phyloP scores from a whole-genome alignment of 371 early-diverging fungal genomes.

The Vairimorpha necatrix region DNA sequence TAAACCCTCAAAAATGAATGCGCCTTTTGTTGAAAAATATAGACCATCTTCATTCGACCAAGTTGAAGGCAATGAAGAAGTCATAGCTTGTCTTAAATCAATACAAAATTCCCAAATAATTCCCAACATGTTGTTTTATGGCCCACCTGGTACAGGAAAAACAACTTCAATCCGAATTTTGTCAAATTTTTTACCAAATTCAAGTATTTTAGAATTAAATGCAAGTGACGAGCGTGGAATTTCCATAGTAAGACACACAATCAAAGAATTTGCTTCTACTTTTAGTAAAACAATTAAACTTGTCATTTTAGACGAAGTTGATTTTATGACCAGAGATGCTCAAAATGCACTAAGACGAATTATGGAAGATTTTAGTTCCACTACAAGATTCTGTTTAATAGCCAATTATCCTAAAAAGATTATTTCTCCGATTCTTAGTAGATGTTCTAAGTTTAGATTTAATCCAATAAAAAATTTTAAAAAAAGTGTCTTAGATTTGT shows the following conservation, averaged over 20 bases:
- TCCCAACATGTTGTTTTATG: constrained; percentile 96
- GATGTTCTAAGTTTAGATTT: constrained; percentile 94
- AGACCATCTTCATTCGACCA: constrained; percentile 59
- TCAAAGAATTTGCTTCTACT: constrained; percentile 85
- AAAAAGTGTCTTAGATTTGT: constrained; percentile 67
- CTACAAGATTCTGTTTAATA: constrained; percentile 89
- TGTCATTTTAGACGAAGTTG: constrained; percentile 96
- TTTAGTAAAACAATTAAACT: constrained; percentile 82
- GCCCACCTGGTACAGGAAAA: constrained; percentile 91
- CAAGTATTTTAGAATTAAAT: constrained; percentile 86
- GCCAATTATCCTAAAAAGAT: constrained; percentile 95
- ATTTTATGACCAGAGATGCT: constrained; percentile 94
- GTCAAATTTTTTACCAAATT: constrained; percentile 72
- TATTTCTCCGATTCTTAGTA: constrained; percentile 89
- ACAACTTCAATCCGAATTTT: constrained; percentile 86
- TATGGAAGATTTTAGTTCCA: constrained; percentile 90
- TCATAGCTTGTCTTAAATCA: constrained; percentile 49
- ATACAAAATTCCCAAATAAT: constrained; percentile 65
- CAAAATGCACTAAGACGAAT: constrained; percentile 91
- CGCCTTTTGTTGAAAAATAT: constrained; percentile 63
- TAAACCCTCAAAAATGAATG: not conserved
- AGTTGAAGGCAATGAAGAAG: constrained; percentile 60
- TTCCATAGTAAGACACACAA: constrained; percentile 80
- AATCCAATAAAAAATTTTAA: constrained; percentile 75
- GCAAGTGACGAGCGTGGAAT: constrained; percentile 99